Evolutionary conservation across 495 filamentous ascomycete species (phyloP).

Genomic region (Glarea lozoyensis): DNA sequence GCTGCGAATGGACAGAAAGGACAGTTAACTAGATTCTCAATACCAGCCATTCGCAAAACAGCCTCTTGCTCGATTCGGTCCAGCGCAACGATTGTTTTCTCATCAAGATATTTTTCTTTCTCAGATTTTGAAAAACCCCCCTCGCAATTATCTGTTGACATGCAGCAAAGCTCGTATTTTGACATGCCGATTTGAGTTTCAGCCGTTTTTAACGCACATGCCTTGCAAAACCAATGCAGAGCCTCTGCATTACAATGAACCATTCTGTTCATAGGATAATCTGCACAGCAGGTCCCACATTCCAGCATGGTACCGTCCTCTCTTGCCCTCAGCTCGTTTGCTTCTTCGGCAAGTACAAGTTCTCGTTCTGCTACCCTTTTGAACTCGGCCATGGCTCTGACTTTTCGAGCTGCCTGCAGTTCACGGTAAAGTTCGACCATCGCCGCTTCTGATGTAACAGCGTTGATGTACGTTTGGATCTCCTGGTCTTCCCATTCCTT

Average conservation of each 20-base stretch:
- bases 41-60: conserved; percentile 51
- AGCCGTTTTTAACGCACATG: conserved; percentile 55
- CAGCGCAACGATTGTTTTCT: conserved; percentile 44
- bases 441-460: background rate
- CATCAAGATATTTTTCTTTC: conserved; percentile 24
- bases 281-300: conserved; percentile 63
- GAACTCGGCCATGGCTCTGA: conserved; percentile 14
- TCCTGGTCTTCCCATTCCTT: conserved; percentile 2
- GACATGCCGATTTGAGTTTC: conserved; percentile 56
- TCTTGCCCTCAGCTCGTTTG: conserved; percentile 34
- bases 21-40: conserved; percentile 60
- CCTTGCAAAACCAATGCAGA: conserved; percentile 61
- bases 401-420: conserved; percentile 10
- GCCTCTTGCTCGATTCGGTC: conserved; percentile 63
- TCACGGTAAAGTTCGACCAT: conserved; percentile 9
- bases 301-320: conserved; percentile 44
- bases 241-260: conserved; percentile 51
- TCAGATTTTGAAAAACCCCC: conserved; percentile 10
- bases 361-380: conserved; percentile 10
- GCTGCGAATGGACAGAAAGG: conserved; percentile 80
- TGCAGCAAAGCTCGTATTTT: conserved; percentile 49
- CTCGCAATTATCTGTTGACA: conserved; percentile 39
- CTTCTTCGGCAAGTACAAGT: conserved; percentile 27
- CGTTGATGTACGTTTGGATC: background rate
- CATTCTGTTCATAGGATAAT: conserved; percentile 55